Conservation (phyloP, 805 yeast species). For the Candida boleticola region DNA sequence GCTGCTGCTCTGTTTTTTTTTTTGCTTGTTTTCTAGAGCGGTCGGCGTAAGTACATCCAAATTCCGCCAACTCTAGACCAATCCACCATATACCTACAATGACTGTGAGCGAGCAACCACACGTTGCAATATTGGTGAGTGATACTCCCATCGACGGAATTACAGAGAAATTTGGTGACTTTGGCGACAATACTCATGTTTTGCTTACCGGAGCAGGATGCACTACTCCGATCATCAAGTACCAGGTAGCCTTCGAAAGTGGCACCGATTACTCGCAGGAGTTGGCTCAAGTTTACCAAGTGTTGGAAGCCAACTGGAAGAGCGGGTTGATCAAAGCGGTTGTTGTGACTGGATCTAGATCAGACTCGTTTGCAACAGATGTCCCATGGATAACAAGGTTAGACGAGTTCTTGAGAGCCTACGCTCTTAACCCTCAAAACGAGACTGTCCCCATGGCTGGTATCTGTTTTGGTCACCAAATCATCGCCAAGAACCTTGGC, state of each 20-base stretch:
- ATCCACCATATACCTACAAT: too few species aligned
- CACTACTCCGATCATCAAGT: conserved; percentile 23
- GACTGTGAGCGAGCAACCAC: conserved; percentile 9
- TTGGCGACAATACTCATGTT: conserved; percentile 45
- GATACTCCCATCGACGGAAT: conserved; percentile 34
- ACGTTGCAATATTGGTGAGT: conserved; percentile 40
- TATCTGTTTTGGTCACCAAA: conserved; percentile 87
- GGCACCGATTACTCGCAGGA: conserved; percentile 8
- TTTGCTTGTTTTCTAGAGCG: too few species aligned
- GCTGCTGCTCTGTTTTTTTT: too few species aligned
- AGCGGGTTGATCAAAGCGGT: conserved; percentile 34
- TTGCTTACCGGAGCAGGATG: conserved; percentile 22
- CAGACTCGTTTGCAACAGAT: conserved; percentile 43
- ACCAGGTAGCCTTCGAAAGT: conserved; percentile 32
- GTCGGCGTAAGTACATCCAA: too few species aligned
- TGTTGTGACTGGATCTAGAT: conserved; percentile 53
- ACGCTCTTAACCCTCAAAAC: conserved; percentile 11
- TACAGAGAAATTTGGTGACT: conserved; percentile 45
- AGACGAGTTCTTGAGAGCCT: conserved; percentile 16
- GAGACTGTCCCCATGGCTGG: conserved; percentile 55
- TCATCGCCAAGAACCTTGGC: conserved; percentile 66
- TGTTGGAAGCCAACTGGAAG: conserved; percentile 23
- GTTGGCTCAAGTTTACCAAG: conserved; percentile 13
- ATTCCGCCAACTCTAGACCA: too few species aligned
- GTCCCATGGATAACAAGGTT: conserved; percentile 42